Base-by-base conservation (phyloP, 225 moss, liverwort and hornwort genomes). In the Polytrichum commune region DNA sequence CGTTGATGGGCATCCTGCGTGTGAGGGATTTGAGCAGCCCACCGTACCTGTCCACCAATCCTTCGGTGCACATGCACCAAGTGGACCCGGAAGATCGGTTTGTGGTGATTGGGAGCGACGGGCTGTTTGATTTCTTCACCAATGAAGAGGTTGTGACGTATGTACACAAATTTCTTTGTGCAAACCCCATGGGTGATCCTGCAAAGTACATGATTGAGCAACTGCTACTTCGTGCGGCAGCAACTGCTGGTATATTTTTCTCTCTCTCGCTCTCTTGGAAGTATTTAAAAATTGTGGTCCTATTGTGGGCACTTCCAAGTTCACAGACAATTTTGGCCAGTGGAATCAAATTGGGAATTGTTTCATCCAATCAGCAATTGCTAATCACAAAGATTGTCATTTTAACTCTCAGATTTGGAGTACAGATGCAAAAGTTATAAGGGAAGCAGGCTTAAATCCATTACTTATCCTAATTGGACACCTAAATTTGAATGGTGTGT, bases 121-220 rank as follows among this genome's bases (percentile, higher is more conserved):
- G 95, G 63, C 89, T 95, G 67, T 92, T 95, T 8, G 92, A 95
- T 68, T 95, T 90, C 70, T 95, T 92, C 71, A 87, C 87, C 6
- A 95, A 95, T 71, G 83, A 87, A 63, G 95, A 95, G 78, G 89
- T 90, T n/a, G 87, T 92, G 38, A 73, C 82, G 57, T 72, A 79
- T 58, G 71, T 95, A 2, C 29, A 90, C 55, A 80, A 78, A 18
- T 90, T 79, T 65, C 67, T 95, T 18, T 57, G 63, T 2, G 77
- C 72, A 46, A 46, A 87, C 67, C 92, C 89, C 16, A 70, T 85
- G 5, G 95, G 89, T 13, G 85, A 95, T 78, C 85, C 95, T 71
- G 92, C 95, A 0, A 90, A 89, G 64, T 92, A 89, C 78, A 95
- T 95, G 92, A 72, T 95, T 69, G 95, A 95, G 56, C 90, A 92